These are phyloP conservation scores for Viola odorata DNA, from an alignment of 345 rosid species.

Conservation along the genomic window DNA sequence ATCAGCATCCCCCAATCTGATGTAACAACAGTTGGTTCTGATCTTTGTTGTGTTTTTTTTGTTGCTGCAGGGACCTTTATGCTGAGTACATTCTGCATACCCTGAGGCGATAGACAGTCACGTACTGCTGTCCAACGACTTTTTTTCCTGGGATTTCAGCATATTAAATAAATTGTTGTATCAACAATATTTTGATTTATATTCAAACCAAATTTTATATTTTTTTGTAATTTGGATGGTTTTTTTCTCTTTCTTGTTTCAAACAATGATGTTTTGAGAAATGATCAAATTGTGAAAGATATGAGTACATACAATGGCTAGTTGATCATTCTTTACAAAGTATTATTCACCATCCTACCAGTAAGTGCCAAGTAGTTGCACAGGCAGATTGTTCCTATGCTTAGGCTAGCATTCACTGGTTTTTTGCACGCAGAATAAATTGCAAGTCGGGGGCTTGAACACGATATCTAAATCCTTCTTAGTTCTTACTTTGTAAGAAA, in stretches of 20 bases:
- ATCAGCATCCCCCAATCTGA: neutral
- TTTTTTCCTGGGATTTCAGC: conserved; percentile 4
- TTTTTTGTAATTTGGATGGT: conserved; percentile 3
- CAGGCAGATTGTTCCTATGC: too few relatives aligned
- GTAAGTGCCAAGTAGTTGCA: too few relatives aligned
- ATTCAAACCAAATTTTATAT: conserved; percentile 1
- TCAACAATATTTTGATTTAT: neutral
- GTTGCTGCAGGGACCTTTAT: conserved; percentile 73
- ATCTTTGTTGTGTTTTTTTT: conserved; percentile 2
- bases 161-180: conserved; percentile 13
- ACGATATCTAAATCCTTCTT: too few relatives aligned
- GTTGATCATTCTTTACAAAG: neutral
- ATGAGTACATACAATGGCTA: too few relatives aligned
- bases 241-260: neutral
- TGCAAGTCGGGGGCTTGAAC: too few relatives aligned
- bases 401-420: too few relatives aligned
- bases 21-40: neutral
- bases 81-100: conserved; percentile 53
- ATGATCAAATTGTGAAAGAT: too few relatives aligned
- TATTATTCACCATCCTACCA: too few relatives aligned
- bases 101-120: conserved; percentile 52
- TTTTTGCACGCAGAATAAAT: too few relatives aligned
- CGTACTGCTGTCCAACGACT: neutral
- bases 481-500: too few relatives aligned
- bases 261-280: neutral